Evolutionary conservation across 2,329 filamentous ascomycete species (phyloP), one percentile per base, ranked within the genome.

Genomic region (Annulohypoxylon truncatum): DNA sequence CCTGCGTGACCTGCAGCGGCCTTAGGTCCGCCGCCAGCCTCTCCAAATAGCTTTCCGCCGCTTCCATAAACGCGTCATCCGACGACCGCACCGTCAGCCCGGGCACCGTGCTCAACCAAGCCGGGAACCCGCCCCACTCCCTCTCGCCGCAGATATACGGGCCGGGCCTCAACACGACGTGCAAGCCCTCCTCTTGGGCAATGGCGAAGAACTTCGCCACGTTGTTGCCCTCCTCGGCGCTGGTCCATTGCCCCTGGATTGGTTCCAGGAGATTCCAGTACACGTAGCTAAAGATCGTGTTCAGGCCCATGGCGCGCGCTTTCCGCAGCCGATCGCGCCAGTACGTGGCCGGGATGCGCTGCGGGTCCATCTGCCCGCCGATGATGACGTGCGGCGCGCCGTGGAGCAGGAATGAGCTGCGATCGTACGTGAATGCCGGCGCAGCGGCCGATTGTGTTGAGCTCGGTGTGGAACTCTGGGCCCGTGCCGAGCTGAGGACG

Each of bases 251-350:
- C 0, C 80, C 82, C 6, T 71, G 79, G 0, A 62, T 67, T 3
- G 81, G 81, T 70, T 84, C 82, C 1, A 85, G 72, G 2, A 82
- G 68, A 69, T 85, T 81, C 84, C 84, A 86, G 71, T 80, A 85
- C 3, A 85, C 74, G 69, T 85, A 85, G 40, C 78, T 79, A 66
- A 85, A 84, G 47, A 85, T 81, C 0, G 82, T 84, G 64, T 84
- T 85, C 0, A 85, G 63, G 0, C 83, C 82, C 82, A 84, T 83
- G 1, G 82, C 79, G 8, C 78, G 73, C 8, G 81, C 83, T 52
- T 80, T 82, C 20, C 72, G 61, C 0, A 84, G 71, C 8, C 83
- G 78, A 46, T 85, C 79, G 13, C 76, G 71, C 83, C 83, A 85
- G 71, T 83, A 83, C 26, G 77, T 70, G 3, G 75, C 76, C 0